phyloP scores from a whole-genome alignment of 495 filamentous ascomycete species.

The Parmelia sp. region DNA sequence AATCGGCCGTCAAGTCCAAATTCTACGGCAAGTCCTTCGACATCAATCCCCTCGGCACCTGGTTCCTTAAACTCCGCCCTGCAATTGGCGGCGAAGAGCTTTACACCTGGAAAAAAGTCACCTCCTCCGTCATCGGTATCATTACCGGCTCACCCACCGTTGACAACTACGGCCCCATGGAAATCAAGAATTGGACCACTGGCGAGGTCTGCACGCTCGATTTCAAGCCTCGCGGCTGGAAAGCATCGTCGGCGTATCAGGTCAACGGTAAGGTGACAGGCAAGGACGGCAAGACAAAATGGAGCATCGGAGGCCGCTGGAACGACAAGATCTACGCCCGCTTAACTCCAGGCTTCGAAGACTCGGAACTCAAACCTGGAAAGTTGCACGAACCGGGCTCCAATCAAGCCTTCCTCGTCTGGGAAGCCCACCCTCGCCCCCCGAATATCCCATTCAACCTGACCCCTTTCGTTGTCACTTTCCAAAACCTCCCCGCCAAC shows the following conservation, averaged over 20 bases:
- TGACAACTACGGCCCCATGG: slow-evolving; percentile 98
- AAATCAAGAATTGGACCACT: slow-evolving; percentile 93
- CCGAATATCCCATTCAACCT: slow-evolving; percentile 90
- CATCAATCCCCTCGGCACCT: slow-evolving; percentile 91
- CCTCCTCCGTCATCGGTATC: slow-evolving; percentile 94
- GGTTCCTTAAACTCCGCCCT: slow-evolving; percentile 87
- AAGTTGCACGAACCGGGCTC: slow-evolving; percentile 43
- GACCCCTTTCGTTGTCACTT: slow-evolving; percentile 89
- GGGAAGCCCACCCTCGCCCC: slow-evolving; percentile 80
- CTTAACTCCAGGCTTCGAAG: slow-evolving; percentile 84
- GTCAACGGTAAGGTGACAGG: slow-evolving; percentile 80
- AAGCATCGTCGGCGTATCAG: slow-evolving; percentile 80
- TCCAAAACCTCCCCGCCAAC: slow-evolving; percentile 78
- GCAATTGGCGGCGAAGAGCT: slow-evolving; percentile 75
- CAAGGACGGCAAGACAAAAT: slow-evolving; percentile 62
- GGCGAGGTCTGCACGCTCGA: slow-evolving; percentile 86
- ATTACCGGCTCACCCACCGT: slow-evolving; percentile 94
- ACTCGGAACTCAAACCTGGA: slow-evolving; percentile 53
- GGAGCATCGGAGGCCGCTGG: slow-evolving; percentile 91
- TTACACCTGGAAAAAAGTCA: slow-evolving; percentile 99
- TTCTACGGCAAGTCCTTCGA: slow-evolving; percentile 98
- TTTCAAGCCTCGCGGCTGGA: slow-evolving; percentile 95
- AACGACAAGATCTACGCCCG: slow-evolving; percentile 96
- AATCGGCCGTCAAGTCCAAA: slow-evolving; percentile 93
- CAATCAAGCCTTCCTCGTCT: slow-evolving; percentile 76